Evolutionary conservation across 805 yeast species (phyloP), one percentile per base, ranked within the genome.

Genomic region (Wickerhamiella brachini): DNA sequence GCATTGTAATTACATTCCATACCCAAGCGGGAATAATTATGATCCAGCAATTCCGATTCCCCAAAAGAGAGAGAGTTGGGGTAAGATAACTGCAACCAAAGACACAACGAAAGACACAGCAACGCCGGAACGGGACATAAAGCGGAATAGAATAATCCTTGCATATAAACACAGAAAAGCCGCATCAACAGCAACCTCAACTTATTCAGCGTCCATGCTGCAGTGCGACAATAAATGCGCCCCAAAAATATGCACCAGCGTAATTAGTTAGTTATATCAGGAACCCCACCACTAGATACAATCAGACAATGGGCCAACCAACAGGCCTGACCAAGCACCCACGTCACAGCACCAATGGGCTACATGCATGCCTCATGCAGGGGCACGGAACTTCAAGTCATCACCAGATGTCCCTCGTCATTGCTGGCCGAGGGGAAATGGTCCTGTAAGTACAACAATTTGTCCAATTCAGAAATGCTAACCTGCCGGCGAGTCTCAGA

Each of bases 401-500:
- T 37, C 41, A 37, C 20, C 41, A 15, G 20, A 47, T 47, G 49
- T 47, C 49, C n/a, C 31, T 47, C 34, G 31, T 34, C 20, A n/a
- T 38, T 23, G 45, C 49, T 17, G 29, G 38, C 5, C 42, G 49
- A 6, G 38, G 24, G 8, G 49, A 42, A 22, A 43, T 44, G n/a
- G 49, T 45, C 23, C 47, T 51, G 53, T 48, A 51, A 51, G 53
- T 47, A 21, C 20, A 39, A 3, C 10, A 9, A 12, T n/a, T 4
- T 3, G 2, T 12, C 24, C 10, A 7, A 18, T 1, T 15, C 20
- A 24, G n/a, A 15, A 4, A 15, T 26, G 18, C 48, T 47, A 47
- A 47, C 52, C 31, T 47, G 53, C 10, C 53, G 45, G 2, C 49
- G 53, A 12, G 48, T 48, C 7, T 20, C 49, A 23, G 51, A 51